Evolutionary conservation across 257 asterid genomes (phyloP).

Genomic region (Fraxinus excelsior): DNA sequence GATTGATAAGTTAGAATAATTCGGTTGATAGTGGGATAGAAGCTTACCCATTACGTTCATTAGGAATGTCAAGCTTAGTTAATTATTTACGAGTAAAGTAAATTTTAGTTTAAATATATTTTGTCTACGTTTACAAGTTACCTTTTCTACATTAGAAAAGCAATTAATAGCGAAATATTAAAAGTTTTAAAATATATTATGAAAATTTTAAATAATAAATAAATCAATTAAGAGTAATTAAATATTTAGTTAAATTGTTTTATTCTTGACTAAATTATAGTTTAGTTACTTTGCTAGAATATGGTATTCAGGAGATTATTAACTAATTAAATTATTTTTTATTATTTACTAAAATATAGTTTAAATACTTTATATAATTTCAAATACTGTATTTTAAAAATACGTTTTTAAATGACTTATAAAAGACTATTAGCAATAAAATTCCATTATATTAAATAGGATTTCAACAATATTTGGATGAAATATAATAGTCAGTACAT

Average conservation of each 20-base stretch:
- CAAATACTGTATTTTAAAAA: not conserved
- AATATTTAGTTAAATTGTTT: too few species aligned
- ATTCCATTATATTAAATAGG: not conserved
- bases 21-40: not conserved
- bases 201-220: too few species aligned
- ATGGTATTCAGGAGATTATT: not conserved
- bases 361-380: not conserved
- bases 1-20: not conserved
- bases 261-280: not conserved
- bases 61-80: not conserved
- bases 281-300: not conserved
- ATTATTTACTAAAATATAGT: not conserved
- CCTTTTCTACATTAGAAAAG: not conserved
- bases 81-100: not conserved
- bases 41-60: not conserved
- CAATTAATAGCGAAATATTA: not conserved
- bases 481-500: not conserved
- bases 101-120: not conserved
- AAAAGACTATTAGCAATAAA: not conserved
- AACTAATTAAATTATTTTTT: too few species aligned
- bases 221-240: not conserved
- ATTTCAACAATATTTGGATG: not conserved
- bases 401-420: not conserved
- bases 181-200: not conserved
- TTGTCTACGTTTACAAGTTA: not conserved